phyloP scores from a whole-genome alignment of 345 rosid species.

The Eutrema yunnanense region DNA sequence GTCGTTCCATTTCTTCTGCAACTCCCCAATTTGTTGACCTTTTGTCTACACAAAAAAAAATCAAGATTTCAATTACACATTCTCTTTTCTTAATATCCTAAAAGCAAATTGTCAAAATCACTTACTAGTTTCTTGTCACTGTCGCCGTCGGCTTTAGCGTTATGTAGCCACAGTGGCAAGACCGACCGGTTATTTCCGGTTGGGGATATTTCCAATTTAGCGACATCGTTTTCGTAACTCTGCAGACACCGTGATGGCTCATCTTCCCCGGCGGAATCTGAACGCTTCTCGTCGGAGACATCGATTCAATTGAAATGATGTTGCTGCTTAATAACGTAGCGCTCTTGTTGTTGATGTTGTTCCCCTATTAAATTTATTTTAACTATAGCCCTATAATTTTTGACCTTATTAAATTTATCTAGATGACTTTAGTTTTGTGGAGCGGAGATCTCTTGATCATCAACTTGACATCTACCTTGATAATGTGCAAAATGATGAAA shows the following conservation, averaged over 20 bases:
- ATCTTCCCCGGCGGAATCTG: slow-evolving; percentile 30
- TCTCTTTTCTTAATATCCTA: neutral
- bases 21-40: slow-evolving; percentile 55
- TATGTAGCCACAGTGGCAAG: slow-evolving; percentile 83
- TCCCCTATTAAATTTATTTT: neutral
- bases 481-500: too few species aligned
- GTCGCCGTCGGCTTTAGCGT: slow-evolving; percentile 47
- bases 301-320: slow-evolving; percentile 37
- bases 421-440: too few species aligned
- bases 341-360: slow-evolving; percentile 31
- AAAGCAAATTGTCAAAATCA: neutral
- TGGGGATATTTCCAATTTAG: slow-evolving; percentile 40
- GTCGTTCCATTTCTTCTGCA: slow-evolving; percentile 84
- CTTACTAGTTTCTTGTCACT: slow-evolving; percentile 42
- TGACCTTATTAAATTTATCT: too few species aligned
- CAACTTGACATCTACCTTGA: too few species aligned
- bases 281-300: slow-evolving; percentile 47
- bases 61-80: neutral
- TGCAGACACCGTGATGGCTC: slow-evolving; percentile 53
- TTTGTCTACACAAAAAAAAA: slow-evolving; percentile 37
- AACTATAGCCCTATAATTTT: too few species aligned
- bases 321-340: slow-evolving; percentile 36
- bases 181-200: slow-evolving; percentile 41
- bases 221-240: slow-evolving; percentile 19
- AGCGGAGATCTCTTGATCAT: too few species aligned